phyloP scores from a whole-genome alignment of 345 rosid genomes.

The Pseudoturritis turrita region DNA sequence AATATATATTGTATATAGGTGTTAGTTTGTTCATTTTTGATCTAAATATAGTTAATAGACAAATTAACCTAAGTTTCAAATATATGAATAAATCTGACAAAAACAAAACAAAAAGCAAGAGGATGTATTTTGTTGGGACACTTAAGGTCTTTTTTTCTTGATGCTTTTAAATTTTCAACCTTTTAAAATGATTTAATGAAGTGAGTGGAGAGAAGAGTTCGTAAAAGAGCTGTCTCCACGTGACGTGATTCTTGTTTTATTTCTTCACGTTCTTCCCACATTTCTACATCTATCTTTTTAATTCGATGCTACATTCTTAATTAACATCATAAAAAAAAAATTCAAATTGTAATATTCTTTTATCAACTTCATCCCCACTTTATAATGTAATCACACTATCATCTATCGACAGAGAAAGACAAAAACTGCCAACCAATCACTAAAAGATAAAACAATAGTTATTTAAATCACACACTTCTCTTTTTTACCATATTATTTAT shows the following conservation, averaged over 20 bases:
- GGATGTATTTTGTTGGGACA: background rate
- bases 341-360: background rate
- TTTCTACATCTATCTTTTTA: background rate
- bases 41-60: no score
- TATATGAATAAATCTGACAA: background rate
- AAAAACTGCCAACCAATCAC: constrained; percentile 18
- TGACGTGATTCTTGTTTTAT: constrained; percentile 21
- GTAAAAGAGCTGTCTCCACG: constrained; percentile 26
- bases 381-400: background rate
- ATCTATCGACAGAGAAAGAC: constrained; percentile 5
- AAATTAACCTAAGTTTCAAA: no score
- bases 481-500: background rate
- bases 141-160: background rate
- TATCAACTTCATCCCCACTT: background rate
- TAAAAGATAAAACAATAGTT: background rate
- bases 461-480: background rate
- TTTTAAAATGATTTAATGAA: constrained; percentile 22
- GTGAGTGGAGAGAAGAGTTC: constrained; percentile 16
- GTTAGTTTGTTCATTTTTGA: no score
- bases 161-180: background rate
- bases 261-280: constrained; percentile 26
- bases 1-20: no score
- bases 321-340: background rate
- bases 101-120: background rate
- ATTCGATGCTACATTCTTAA: constrained; percentile 10